Conservation (phyloP, 352 stramenopile genomes). For the Phytopythium mirpurense region DNA sequence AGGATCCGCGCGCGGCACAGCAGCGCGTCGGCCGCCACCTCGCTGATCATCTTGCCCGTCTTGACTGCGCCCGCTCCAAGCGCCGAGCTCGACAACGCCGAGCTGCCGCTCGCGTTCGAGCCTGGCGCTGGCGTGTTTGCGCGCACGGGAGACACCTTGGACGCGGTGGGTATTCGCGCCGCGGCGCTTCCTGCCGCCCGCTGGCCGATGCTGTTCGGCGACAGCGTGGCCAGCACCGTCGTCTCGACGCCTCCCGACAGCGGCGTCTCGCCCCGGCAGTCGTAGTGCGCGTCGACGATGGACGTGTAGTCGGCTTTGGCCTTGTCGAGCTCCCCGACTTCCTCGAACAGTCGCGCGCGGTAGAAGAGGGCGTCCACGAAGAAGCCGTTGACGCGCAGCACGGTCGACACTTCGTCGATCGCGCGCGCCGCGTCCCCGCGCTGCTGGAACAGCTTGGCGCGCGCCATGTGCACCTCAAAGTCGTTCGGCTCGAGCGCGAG, state of each 20-base stretch:
- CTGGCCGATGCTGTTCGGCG: constrained; percentile 1
- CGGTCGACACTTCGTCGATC: constrained; percentile 46
- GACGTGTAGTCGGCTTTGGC: constrained; percentile 59
- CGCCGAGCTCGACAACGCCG: background rate
- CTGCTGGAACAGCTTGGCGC: constrained; percentile 45
- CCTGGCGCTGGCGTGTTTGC: background rate
- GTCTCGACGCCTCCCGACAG: background rate
- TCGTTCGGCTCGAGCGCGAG: constrained; percentile 41
- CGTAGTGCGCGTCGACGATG: constrained; percentile 67
- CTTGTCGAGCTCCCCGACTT: constrained; percentile 25
- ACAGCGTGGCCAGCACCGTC: constrained; percentile 4
- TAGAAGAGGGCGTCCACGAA: constrained; percentile 73
- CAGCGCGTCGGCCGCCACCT: constrained; percentile 45
- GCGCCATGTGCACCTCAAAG: constrained; percentile 55
- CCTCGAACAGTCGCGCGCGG: constrained; percentile 45
- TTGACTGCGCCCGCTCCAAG: background rate
- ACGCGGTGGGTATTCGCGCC: constrained; percentile 5
- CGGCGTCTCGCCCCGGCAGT: constrained; percentile 15
- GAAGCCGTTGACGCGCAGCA: constrained; percentile 59
- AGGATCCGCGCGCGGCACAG: constrained; percentile 48
- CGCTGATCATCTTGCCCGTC: constrained; percentile 41
- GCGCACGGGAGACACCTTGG: background rate
- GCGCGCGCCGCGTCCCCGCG: constrained; percentile 30
- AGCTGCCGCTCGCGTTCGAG: background rate
- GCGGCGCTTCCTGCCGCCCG: background rate